These are phyloP conservation scores for Anastatica hierochuntica DNA, from an alignment of 345 rosid species.

Conservation along the genomic window DNA sequence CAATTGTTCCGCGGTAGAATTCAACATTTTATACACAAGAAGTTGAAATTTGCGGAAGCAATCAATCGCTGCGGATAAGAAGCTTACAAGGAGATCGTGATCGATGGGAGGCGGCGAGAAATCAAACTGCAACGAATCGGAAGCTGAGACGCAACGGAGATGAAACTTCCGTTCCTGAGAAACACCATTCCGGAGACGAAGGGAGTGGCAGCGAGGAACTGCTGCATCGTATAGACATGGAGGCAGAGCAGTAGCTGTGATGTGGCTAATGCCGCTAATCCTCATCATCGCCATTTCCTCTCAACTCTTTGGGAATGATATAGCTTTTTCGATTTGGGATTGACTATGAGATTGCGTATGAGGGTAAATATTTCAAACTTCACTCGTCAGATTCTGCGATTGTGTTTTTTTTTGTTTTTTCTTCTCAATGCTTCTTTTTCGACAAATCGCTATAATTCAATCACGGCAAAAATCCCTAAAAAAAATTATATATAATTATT, in stretches of 20 bases:
- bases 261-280: slow-evolving; percentile 2
- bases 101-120: slow-evolving; percentile 86
- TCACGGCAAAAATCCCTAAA: no score
- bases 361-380: no score
- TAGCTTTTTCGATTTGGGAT: no score
- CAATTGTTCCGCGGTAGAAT: background rate
- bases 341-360: no score
- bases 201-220: slow-evolving; percentile 10
- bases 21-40: background rate
- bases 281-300: slow-evolving; percentile 25
- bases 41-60: background rate
- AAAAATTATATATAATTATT: no score
- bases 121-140: slow-evolving; percentile 49
- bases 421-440: no score
- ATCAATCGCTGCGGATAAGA: background rate
- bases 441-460: no score
- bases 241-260: slow-evolving; percentile 16
- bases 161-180: slow-evolving; percentile 4
- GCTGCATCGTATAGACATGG: slow-evolving; percentile 6
- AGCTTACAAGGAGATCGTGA: slow-evolving; percentile 57
- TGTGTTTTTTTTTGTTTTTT: no score
- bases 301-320: background rate
- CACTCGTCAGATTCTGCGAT: no score
- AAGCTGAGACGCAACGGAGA: slow-evolving; percentile 24
- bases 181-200: background rate